phyloP scores from a whole-genome alignment of 2,329 filamentous ascomycete species.

The Colletotrichum destructivum region DNA sequence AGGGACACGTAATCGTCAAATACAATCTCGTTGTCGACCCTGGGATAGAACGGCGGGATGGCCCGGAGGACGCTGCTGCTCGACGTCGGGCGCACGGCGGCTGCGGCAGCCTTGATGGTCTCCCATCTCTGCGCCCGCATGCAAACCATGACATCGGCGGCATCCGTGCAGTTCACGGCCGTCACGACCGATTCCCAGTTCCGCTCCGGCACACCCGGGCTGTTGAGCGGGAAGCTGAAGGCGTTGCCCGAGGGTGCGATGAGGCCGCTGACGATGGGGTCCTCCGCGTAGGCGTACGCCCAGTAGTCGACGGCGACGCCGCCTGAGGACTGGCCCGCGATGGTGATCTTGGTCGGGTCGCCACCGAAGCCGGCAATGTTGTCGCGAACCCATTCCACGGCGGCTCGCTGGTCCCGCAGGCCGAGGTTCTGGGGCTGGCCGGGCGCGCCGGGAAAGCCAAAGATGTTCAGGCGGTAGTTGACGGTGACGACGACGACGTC shows the following conservation, averaged over 20 bases:
- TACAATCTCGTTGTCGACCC: slow-evolving; percentile 56
- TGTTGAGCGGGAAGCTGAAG: slow-evolving; percentile 61
- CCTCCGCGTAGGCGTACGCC: slow-evolving; percentile 63
- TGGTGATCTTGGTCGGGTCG: slow-evolving; percentile 55
- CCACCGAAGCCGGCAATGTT: slow-evolving; percentile 65
- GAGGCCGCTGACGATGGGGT: slow-evolving; percentile 64
- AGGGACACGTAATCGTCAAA: slow-evolving; percentile 57
- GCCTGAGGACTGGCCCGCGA: slow-evolving; percentile 63
- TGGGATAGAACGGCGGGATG: slow-evolving; percentile 59
- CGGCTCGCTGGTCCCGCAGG: slow-evolving; percentile 64
- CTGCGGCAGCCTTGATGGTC: slow-evolving; percentile 55
- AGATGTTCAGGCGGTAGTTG: slow-evolving; percentile 62
- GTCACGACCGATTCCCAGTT: slow-evolving; percentile 60
- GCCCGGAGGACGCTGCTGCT: slow-evolving; percentile 55
- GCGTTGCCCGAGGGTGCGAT: slow-evolving; percentile 63
- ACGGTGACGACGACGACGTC: slow-evolving; percentile 63
- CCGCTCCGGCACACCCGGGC: slow-evolving; percentile 49
- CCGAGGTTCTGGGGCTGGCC: slow-evolving; percentile 57
- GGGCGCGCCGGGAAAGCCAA: slow-evolving; percentile 57
- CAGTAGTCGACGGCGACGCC: slow-evolving; percentile 60
- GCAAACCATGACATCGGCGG: slow-evolving; percentile 51
- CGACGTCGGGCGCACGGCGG: slow-evolving; percentile 50
- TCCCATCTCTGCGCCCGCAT: slow-evolving; percentile 55
- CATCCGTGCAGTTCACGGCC: slow-evolving; percentile 50
- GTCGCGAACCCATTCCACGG: slow-evolving; percentile 64